These are phyloP conservation scores for Suhomyces atakaporum DNA, from an alignment of 1,139 yeast genomes.

Conservation along the genomic window DNA sequence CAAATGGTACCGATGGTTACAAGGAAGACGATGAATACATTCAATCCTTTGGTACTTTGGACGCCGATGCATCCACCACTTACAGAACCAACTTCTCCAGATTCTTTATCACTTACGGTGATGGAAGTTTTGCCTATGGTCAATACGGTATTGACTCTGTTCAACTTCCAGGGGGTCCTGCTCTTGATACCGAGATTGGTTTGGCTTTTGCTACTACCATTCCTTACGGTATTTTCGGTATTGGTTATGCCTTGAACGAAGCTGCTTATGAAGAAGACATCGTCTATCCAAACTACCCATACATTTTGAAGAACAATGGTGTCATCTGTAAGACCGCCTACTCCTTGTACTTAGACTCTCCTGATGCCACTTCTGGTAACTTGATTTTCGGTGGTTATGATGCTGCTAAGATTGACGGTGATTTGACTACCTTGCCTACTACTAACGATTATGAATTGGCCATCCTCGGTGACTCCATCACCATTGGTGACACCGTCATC, in stretches of 20 bases:
- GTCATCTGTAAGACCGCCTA: slow-evolving; percentile 22
- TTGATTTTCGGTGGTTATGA: slow-evolving; percentile 36
- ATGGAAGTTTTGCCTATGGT: slow-evolving; percentile 13
- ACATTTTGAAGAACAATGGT: slow-evolving; percentile 9
- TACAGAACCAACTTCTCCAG: slow-evolving; percentile 1
- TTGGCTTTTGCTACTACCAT: slow-evolving; percentile 13
- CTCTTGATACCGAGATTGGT: slow-evolving; percentile 19
- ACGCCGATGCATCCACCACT: slow-evolving; percentile 13
- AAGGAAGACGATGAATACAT: background rate
- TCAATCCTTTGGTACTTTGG: slow-evolving; percentile 18
- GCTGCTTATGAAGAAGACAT: slow-evolving; percentile 1
- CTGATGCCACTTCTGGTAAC: slow-evolving; percentile 19
- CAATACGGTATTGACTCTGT: slow-evolving; percentile 11
- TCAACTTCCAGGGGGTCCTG: slow-evolving; percentile 9
- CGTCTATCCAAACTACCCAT: slow-evolving; percentile 16
- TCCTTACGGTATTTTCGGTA: slow-evolving; percentile 22
- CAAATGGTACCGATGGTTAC: slow-evolving; percentile 17
- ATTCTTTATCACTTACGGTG: slow-evolving; percentile 14
- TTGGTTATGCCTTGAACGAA: slow-evolving; percentile 18
- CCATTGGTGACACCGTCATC: background rate
- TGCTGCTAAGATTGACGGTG: slow-evolving; percentile 27
- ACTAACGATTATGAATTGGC: background rate
- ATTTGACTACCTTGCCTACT: slow-evolving; percentile 13
- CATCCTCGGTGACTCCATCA: background rate
- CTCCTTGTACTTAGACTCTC: slow-evolving; percentile 23